Conservation (phyloP, 23 red algal species). For the Gracilariopsis chorda region DNA sequence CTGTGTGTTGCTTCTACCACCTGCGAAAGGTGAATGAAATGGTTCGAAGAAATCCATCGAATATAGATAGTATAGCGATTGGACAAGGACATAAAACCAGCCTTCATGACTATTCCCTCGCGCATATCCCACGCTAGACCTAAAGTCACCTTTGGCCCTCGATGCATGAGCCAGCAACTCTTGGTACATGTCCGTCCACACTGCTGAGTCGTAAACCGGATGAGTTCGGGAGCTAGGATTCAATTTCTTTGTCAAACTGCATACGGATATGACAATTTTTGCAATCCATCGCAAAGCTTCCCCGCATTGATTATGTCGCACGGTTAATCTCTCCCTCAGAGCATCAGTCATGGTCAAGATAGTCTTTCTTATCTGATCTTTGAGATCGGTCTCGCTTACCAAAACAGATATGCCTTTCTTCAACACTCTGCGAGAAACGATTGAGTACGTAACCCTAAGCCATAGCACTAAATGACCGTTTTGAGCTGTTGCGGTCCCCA, state of each 20-base stretch:
- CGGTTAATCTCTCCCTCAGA: background rate
- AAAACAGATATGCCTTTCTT: slow-evolving; percentile 23
- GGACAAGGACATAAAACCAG: slow-evolving; percentile 5
- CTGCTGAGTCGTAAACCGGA: background rate
- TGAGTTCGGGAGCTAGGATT: background rate
- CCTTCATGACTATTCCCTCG: background rate
- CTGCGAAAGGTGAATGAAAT: background rate
- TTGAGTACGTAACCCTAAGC: slow-evolving; percentile 25
- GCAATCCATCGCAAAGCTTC: slow-evolving; percentile 33
- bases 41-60: background rate
- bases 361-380: slow-evolving; percentile 20
- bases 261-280: background rate
- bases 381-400: background rate
- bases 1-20: background rate
- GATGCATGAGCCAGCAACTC: slow-evolving; percentile 24
- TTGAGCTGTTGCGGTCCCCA: background rate
- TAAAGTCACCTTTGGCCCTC: background rate
- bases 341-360: background rate
- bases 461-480: slow-evolving; percentile 25
- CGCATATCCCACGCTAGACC: background rate
- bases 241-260: background rate
- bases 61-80: background rate
- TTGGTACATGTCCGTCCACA: background rate
- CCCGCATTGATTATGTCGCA: background rate
- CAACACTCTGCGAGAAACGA: slow-evolving; percentile 24